Conservation (phyloP, 768 basidiomycete genomes). For the Amanita brunnescens region DNA sequence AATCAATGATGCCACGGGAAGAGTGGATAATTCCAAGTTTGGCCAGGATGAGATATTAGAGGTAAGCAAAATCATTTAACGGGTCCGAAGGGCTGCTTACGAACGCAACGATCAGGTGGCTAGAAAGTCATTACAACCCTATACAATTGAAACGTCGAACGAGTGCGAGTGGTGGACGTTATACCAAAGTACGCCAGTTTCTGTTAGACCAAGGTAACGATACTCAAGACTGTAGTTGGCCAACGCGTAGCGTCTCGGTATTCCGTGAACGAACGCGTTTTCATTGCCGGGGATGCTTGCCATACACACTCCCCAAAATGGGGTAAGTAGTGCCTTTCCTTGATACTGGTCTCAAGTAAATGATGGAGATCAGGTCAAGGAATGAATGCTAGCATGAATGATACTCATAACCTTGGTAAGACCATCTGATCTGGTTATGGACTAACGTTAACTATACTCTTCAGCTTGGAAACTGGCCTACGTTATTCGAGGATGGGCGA, state of each 20-base stretch:
- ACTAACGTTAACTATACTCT: neutral
- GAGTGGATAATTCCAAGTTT: constrained; percentile 44
- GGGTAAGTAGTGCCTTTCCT: constrained; percentile 23
- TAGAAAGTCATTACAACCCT: constrained; percentile 43
- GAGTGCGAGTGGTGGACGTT: constrained; percentile 65
- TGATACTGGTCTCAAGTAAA: neutral
- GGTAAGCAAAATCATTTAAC: constrained; percentile 22
- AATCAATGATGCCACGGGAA: constrained; percentile 34
- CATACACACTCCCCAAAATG: constrained; percentile 64
- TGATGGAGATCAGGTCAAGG: constrained; percentile 43
- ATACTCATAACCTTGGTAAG: constrained; percentile 60
- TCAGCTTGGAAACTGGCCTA: constrained; percentile 54
- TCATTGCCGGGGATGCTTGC: constrained; percentile 73
- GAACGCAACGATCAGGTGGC: constrained; percentile 32
- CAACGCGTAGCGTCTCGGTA: constrained; percentile 58
- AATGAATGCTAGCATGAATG: constrained; percentile 73
- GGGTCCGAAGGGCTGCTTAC: too few relatives aligned
- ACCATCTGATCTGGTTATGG: neutral
- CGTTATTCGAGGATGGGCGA: constrained; percentile 47
- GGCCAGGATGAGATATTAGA: constrained; percentile 44
- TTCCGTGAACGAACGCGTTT: constrained; percentile 53
- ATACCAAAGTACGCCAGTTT: constrained; percentile 46
- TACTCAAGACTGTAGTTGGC: constrained; percentile 38
- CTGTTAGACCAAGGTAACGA: too few relatives aligned
- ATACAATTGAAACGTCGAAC: constrained; percentile 37